phyloP scores from a whole-genome alignment of 2,329 filamentous ascomycete species.

The Hypoxylon sp. region DNA sequence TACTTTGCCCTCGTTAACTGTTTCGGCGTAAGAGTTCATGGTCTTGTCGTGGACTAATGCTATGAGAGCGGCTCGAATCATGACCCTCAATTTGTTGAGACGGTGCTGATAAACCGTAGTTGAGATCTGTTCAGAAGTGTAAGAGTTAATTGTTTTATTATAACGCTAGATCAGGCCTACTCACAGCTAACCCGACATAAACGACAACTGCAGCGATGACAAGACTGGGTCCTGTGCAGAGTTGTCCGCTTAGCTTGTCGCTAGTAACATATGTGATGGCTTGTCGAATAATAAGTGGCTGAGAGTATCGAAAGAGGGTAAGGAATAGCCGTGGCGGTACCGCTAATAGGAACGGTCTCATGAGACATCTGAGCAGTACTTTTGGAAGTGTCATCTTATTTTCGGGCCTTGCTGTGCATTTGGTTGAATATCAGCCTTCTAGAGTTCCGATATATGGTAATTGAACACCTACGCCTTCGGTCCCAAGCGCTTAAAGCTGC shows the following conservation, averaged over 20 bases:
- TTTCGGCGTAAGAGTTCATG: slow-evolving; percentile 45
- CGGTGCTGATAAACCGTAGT: slow-evolving; percentile 53
- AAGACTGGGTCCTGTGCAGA: slow-evolving; percentile 50
- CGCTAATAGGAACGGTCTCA: slow-evolving; percentile 51
- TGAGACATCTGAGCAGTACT: slow-evolving; percentile 53
- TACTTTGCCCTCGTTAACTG: slow-evolving; percentile 54
- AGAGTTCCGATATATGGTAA: not conserved
- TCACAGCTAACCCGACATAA: slow-evolving; percentile 59
- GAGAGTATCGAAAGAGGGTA: slow-evolving; percentile 59
- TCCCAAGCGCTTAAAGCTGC: slow-evolving; percentile 51
- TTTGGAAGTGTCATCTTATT: slow-evolving; percentile 50
- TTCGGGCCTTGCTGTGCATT: slow-evolving; percentile 46
- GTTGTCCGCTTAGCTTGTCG: slow-evolving; percentile 14
- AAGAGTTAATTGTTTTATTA: slow-evolving; percentile 5
- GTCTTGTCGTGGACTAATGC: slow-evolving; percentile 57
- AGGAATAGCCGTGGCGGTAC: slow-evolving; percentile 58
- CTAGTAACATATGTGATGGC: slow-evolving; percentile 55
- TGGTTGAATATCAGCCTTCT: not conserved
- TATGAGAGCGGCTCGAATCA: slow-evolving; percentile 56
- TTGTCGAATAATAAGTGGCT: slow-evolving; percentile 59
- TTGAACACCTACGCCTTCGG: slow-evolving; percentile 46
- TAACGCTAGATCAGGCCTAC: slow-evolving; percentile 16
- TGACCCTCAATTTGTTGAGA: slow-evolving; percentile 54
- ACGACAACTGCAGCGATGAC: slow-evolving; percentile 54
- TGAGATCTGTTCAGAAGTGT: slow-evolving; percentile 50